Percentiles rank a stretch among this genome's conserved stretches.
Conservation (phyloP, 2,329 filamentous ascomycete genomes). For the Pezicula radicicola region DNA sequence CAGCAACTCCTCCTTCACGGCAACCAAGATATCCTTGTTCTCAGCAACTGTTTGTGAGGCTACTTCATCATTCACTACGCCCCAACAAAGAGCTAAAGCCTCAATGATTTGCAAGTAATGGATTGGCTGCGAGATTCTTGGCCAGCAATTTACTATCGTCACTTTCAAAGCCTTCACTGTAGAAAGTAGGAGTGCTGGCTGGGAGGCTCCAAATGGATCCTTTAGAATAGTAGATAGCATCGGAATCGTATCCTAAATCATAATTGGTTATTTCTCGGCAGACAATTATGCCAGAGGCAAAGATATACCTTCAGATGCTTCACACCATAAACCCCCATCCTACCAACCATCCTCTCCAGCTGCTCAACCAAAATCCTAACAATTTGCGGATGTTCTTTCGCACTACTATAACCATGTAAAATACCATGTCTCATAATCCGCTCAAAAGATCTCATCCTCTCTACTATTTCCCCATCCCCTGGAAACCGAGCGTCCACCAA, state of each 20-base stretch:
- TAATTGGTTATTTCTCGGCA: not conserved
- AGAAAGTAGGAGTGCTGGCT: constrained; percentile 49
- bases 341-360: constrained; percentile 45
- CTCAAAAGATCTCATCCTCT: constrained; percentile 44
- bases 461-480: constrained; percentile 5
- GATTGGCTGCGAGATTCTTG: constrained; percentile 52
- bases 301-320: constrained; percentile 63
- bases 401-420: constrained; percentile 53
- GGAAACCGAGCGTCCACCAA: constrained; percentile 38
- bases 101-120: constrained; percentile 64
- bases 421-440: constrained; percentile 54
- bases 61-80: constrained; percentile 33
- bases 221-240: constrained; percentile 62
- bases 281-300: constrained; percentile 19
- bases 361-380: constrained; percentile 53
- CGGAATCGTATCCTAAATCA: constrained; percentile 58
- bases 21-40: constrained; percentile 1
- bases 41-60: constrained; percentile 5
- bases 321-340: constrained; percentile 58
- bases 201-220: constrained; percentile 63
- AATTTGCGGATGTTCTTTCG: constrained; percentile 54
- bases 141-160: constrained; percentile 65
- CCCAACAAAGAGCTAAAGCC: constrained; percentile 60
- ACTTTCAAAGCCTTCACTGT: constrained; percentile 47
- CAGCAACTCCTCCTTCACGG: constrained; percentile 17